Evolutionary conservation across 257 asterid genomes (phyloP).

Genomic region (Scutellaria barbata): DNA sequence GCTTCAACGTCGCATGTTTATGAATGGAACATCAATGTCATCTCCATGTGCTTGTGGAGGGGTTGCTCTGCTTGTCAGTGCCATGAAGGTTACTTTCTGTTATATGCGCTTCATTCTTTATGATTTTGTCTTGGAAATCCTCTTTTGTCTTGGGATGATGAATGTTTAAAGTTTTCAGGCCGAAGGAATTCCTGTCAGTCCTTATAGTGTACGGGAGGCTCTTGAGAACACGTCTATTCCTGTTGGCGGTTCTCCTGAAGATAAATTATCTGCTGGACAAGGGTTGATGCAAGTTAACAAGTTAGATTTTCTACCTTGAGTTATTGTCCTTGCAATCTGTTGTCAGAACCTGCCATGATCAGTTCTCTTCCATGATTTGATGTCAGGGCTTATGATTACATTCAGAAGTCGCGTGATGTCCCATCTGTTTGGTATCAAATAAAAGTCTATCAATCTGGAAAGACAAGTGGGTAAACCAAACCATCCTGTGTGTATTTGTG

Average conservation of each 20-base stretch:
- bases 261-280: constrained; percentile 87
- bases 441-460: constrained; percentile 78
- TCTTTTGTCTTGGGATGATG: constrained; percentile 38
- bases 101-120: constrained; percentile 5
- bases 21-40: constrained; percentile 99
- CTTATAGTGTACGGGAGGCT: constrained; percentile 85
- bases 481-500: constrained; percentile 33
- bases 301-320: constrained; percentile 51
- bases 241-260: constrained; percentile 80
- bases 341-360: constrained; percentile 32
- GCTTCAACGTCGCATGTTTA: constrained; percentile 94
- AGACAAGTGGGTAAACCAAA: constrained; percentile 61
- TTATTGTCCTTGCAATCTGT: constrained; percentile 38
- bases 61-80: constrained; percentile 90
- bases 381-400: constrained; percentile 88
- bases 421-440: constrained; percentile 81
- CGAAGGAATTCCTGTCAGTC: constrained; percentile 85
- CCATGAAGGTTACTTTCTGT: constrained; percentile 79
- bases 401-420: constrained; percentile 62
- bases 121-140: constrained; percentile 26
- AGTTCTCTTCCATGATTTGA: constrained; percentile 37
- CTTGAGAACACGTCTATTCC: constrained; percentile 91
- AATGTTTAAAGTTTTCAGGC: constrained; percentile 59
- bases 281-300: constrained; percentile 99
- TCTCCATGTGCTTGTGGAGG: constrained; percentile 99